A percentile compares a stretch with the other conserved stretches of the same genome.
Evolutionary conservation across 805 yeast genomes (phyloP).

Genomic region (Wickerhamomyces queroliae): DNA sequence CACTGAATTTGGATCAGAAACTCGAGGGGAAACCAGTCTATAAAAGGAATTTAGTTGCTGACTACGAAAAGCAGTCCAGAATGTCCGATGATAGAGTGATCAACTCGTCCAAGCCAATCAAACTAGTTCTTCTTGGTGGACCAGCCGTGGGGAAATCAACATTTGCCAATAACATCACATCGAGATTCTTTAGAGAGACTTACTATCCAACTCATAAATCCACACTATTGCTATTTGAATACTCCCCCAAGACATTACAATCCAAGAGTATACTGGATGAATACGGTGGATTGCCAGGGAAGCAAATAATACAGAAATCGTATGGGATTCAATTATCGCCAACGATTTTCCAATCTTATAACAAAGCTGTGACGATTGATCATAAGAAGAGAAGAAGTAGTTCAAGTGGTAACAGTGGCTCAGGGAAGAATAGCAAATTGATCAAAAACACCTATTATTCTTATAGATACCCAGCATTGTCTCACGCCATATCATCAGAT

Average conservation of each 20-base stretch:
- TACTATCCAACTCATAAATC: conserved; percentile 70
- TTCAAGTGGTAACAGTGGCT: conserved; percentile 9
- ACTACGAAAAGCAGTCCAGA: no score
- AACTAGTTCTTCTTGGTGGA: conserved; percentile 59
- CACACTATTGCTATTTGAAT: conserved; percentile 53
- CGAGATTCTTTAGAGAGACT: conserved; percentile 52
- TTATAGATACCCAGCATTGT: conserved; percentile 8
- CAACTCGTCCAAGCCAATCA: conserved; percentile 34
- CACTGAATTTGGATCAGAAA: no score
- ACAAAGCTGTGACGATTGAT: conserved; percentile 2
- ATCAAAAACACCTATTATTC: conserved; percentile 15
- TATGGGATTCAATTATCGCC: conserved; percentile 30
- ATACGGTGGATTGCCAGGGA: conserved; percentile 35
- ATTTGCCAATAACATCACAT: conserved; percentile 41
- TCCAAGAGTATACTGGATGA: conserved; percentile 43
- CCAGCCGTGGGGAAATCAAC: conserved; percentile 57
- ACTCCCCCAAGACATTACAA: conserved; percentile 32
- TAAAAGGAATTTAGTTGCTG: no score
- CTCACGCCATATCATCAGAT: background rate
- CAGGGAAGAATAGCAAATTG: no score
- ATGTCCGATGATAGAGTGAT: background rate
- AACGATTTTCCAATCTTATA: conserved; percentile 29
- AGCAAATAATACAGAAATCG: conserved; percentile 26
- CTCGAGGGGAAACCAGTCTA: no score
- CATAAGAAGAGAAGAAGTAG: conserved; percentile 8